phyloP scores from a whole-genome alignment of 192 early-diverging fungal species.

The Coemansia sp. region DNA sequence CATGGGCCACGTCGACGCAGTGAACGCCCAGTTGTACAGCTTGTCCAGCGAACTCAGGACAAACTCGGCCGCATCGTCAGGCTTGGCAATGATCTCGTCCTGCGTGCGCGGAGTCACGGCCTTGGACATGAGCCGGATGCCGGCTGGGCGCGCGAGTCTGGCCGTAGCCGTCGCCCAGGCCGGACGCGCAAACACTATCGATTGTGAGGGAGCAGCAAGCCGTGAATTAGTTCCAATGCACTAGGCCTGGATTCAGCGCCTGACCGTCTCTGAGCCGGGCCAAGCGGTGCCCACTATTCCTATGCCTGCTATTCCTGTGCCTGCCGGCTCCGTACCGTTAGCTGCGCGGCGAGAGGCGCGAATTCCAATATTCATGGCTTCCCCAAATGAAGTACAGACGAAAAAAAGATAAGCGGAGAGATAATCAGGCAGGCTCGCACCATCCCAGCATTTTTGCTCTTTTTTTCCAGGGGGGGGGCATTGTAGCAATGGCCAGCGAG shows the following conservation, averaged over 20 bases:
- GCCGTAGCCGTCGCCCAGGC: too few species aligned
- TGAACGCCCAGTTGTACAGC: slow-evolving; percentile 89
- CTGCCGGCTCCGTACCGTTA: slow-evolving; percentile 9
- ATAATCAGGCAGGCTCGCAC: too few species aligned
- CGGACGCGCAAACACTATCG: slow-evolving; percentile 20
- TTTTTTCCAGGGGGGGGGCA: background rate
- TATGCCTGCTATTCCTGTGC: too few species aligned
- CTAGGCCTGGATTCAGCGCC: too few species aligned
- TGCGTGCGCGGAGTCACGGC: slow-evolving; percentile 45
- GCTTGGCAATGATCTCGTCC: slow-evolving; percentile 45
- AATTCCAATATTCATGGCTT: slow-evolving; percentile 17
- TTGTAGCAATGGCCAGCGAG: too few species aligned
- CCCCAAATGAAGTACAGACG: background rate
- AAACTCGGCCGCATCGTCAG: slow-evolving; percentile 56
- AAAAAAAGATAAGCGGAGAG: background rate
- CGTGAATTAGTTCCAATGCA: too few species aligned
- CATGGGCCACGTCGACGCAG: slow-evolving; percentile 87
- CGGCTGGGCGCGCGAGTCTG: too few species aligned
- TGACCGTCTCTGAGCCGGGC: too few species aligned
- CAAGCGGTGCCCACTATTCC: too few species aligned
- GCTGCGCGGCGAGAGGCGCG: slow-evolving; percentile 12
- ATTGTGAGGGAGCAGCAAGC: too few species aligned
- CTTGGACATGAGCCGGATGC: slow-evolving; percentile 24
- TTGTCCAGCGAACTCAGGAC: slow-evolving; percentile 87
- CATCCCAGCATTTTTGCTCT: background rate